These are phyloP conservation scores for Zoysia japonica DNA, from an alignment of 176 grass and related monocot genomes.

Conservation along the genomic window DNA sequence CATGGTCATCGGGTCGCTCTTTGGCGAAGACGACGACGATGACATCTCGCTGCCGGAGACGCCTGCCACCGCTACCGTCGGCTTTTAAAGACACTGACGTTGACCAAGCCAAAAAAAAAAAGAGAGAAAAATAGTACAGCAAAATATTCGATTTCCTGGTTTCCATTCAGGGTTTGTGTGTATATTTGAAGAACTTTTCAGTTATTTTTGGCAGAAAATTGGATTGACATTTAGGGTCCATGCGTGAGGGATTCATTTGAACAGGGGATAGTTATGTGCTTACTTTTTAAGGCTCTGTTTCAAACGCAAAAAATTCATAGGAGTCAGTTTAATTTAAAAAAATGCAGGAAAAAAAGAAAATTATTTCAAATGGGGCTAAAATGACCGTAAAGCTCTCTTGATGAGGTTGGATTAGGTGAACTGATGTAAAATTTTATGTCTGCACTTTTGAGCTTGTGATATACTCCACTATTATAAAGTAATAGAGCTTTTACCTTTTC, in stretches of 20 bases:
- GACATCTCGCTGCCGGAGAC: conserved; percentile 45
- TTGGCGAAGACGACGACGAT: conserved; percentile 49
- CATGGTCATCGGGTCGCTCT: conserved; percentile 61
- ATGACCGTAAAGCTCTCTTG: conserved; percentile 44
- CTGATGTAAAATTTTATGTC: conserved; percentile 27
- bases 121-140: not conserved
- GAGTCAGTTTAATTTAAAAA: too few relatives aligned
- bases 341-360: too few relatives aligned
- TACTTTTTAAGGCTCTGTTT: conserved; percentile 19
- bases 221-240: conserved; percentile 30
- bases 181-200: conserved; percentile 7
- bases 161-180: conserved; percentile 4
- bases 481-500: conserved; percentile 28
- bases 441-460: conserved; percentile 30
- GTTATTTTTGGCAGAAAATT: conserved; percentile 28
- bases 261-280: conserved; percentile 38
- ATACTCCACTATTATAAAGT: conserved; percentile 32
- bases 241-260: conserved; percentile 16
- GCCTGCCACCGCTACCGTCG: conserved; percentile 32
- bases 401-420: conserved; percentile 36
- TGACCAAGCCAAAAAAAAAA: not conserved
- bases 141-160: not conserved
- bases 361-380: not conserved
- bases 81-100: conserved; percentile 41
- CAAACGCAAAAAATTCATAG: too few relatives aligned